Evolutionary conservation across 2,329 filamentous ascomycete species (phyloP).

Genomic region (Parastagonospora avenae): DNA sequence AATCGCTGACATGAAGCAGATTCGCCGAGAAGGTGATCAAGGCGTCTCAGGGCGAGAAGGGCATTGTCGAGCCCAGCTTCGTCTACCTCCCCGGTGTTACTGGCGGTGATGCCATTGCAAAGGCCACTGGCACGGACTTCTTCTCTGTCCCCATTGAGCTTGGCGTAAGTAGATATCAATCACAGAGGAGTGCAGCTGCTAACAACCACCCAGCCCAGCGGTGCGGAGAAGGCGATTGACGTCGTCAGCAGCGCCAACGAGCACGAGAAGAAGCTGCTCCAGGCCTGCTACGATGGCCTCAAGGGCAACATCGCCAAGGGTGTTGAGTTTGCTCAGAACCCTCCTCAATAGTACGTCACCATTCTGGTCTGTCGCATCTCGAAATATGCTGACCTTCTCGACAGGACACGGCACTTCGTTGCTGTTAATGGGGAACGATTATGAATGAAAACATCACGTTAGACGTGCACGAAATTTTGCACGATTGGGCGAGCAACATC

Average conservation of each 20-base stretch:
- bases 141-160: slow-evolving; percentile 97
- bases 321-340: slow-evolving; percentile 84
- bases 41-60: slow-evolving; percentile 86
- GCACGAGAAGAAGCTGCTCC: slow-evolving; percentile 86
- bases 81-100: slow-evolving; percentile 91
- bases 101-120: slow-evolving; percentile 83
- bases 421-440: slow-evolving; percentile 16
- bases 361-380: slow-evolving; percentile 1
- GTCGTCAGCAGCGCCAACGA: slow-evolving; percentile 77
- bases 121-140: slow-evolving; percentile 84
- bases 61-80: slow-evolving; percentile 91
- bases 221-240: slow-evolving; percentile 85
- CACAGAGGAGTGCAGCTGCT: neutral
- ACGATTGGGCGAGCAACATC: slow-evolving; percentile 5
- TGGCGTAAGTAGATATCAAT: slow-evolving; percentile 69
- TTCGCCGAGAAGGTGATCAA: slow-evolving; percentile 95
- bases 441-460: slow-evolving; percentile 13
- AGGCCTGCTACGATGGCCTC: slow-evolving; percentile 75
- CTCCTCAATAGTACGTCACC: slow-evolving; percentile 58
- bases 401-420: neutral
- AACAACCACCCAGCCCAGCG: slow-evolving; percentile 65
- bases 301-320: slow-evolving; percentile 96
- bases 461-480: slow-evolving; percentile 11
- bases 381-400: slow-evolving; percentile 24
- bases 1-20: slow-evolving; percentile 51